A percentile compares a stretch with the other conserved stretches of the same genome.
Conservation (phyloP, 768 basidiomycete genomes). For the Boletellus ananiceps region DNA sequence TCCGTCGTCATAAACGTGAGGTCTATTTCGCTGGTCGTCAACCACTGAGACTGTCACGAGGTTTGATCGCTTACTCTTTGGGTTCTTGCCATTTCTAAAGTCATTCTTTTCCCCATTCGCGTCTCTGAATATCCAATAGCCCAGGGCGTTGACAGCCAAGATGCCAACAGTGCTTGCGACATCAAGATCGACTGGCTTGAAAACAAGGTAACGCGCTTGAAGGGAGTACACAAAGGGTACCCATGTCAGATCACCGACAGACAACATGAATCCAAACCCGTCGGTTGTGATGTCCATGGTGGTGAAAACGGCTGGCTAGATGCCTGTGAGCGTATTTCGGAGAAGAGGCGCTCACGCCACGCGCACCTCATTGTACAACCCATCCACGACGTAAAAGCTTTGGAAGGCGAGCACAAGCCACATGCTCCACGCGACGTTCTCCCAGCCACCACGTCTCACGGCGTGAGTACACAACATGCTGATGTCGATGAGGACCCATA, state of each 20-base stretch:
- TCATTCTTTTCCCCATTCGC: conserved; percentile 94
- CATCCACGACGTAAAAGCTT: conserved; percentile 80
- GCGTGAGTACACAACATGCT: conserved; percentile 91
- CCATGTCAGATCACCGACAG: conserved; percentile 88
- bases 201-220: conserved; percentile 94
- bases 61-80: conserved; percentile 61
- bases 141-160: conserved; percentile 58
- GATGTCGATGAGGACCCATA: conserved; percentile 91
- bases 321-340: background rate
- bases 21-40: conserved; percentile 42
- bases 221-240: conserved; percentile 93
- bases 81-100: conserved; percentile 90
- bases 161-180: conserved; percentile 49
- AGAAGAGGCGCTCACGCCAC: background rate
- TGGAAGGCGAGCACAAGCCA: conserved; percentile 86
- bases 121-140: conserved; percentile 87
- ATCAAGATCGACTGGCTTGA: conserved; percentile 77
- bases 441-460: conserved; percentile 61
- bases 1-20: conserved; percentile 75
- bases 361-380: conserved; percentile 84
- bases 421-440: conserved; percentile 82
- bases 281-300: conserved; percentile 98
- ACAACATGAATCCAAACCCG: conserved; percentile 98
- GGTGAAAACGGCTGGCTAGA: conserved; percentile 79
- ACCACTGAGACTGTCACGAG: background rate